Base-by-base conservation (phyloP, 1,139 yeast genomes). In the Nakaseomyces delphensis region DNA sequence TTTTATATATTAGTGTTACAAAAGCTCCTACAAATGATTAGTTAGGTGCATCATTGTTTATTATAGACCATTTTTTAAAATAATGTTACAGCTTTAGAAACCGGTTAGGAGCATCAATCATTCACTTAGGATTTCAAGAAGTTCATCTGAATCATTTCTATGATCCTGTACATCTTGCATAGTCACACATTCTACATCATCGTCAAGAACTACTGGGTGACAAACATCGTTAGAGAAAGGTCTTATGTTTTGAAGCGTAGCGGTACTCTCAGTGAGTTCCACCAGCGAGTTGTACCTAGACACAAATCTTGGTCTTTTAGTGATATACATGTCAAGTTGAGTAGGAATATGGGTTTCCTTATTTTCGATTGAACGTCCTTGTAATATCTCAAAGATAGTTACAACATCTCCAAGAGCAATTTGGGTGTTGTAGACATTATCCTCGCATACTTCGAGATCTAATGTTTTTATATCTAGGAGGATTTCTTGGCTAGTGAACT, bases 261-360 rank as follows among this genome's bases (percentile, higher is more conserved):
- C 65, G 13, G 48, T 42, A 39, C 58, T 57, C 28, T 60, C 62
- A 10, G 63, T 55, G 28, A 60, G 39, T 38, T 62, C 65, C 1
- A 62, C 65, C 28, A 62, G 43, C 2, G 60, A 50, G 35, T 62
- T 62, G 41, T 57, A 62, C 20, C 64, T 52, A 2, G 60, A 51
- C 2, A 60, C 61, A 51, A 62, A 62, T 18, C 65, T 50, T 11
- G 55, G 54, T 35, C 56, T 51, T 16, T 53, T 46, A 3, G 42
- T 43, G 1, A 60, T 44, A 7, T 37, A 42, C 13, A 50, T 53
- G n/a, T 45, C 49, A 30, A 62, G 35, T 27, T 44, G 45, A 2
- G 37, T 33, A 2, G 62, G 59, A 8, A 58, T 48, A 20, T 52
- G 39, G 1, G 35, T n/a, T 38, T 55, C 60, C 6, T 44, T 35